phyloP scores from a whole-genome alignment of 768 basidiomycete genomes.

The Mycena filopes region DNA sequence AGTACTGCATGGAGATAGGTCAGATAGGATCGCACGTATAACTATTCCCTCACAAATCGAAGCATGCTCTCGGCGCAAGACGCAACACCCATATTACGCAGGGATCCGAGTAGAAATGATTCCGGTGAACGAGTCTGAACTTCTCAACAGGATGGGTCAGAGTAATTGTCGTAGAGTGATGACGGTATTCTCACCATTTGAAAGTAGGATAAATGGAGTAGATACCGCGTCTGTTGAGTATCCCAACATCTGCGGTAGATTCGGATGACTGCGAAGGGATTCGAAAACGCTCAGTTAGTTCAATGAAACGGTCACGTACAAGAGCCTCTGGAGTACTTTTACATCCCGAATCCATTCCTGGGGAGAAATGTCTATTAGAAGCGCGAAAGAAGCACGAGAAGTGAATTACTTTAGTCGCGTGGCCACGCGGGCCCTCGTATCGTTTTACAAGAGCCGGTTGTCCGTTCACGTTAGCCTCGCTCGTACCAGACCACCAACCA shows the following conservation, averaged over 20 bases:
- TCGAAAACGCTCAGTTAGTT: not conserved
- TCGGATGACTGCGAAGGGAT: constrained; percentile 53
- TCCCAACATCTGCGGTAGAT: constrained; percentile 63
- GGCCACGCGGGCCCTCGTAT: constrained; percentile 51
- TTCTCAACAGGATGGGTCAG: constrained; percentile 23
- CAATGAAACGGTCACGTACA: constrained; percentile 44
- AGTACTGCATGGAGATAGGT: constrained; percentile 41
- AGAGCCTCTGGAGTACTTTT: constrained; percentile 60
- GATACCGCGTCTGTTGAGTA: constrained; percentile 56
- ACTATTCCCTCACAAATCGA: constrained; percentile 42
- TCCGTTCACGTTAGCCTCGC: constrained; percentile 53
- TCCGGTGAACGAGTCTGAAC: constrained; percentile 57
- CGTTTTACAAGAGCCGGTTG: constrained; percentile 53
- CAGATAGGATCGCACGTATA: constrained; percentile 29
- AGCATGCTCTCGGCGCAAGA: constrained; percentile 48
- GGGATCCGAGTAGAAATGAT: constrained; percentile 46
- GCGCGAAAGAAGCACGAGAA: no score
- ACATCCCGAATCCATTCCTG: constrained; percentile 58
- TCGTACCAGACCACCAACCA: constrained; percentile 61
- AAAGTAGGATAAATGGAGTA: constrained; percentile 63
- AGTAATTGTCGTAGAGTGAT: not conserved
- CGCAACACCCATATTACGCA: constrained; percentile 50
- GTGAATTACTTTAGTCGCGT: constrained; percentile 45
- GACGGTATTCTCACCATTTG: constrained; percentile 49
- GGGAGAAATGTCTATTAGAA: no score